Base-by-base conservation (phyloP, 1,139 yeast genomes). In the Pneumocystis jirovecii region DNA sequence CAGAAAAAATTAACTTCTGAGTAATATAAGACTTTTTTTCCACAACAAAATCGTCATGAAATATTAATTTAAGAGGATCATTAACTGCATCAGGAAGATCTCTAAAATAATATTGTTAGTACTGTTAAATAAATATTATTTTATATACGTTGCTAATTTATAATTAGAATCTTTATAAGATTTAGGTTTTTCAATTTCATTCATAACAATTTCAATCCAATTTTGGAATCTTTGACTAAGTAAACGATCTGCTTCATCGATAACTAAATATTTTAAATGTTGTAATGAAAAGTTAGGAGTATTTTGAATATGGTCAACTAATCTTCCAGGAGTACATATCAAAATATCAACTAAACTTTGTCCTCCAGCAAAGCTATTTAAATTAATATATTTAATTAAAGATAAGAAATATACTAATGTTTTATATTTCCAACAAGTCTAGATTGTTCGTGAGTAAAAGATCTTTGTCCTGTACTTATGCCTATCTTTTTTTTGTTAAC, bases 201-300 rank as follows among this genome's bases (percentile, higher is more conserved):
- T 70, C 66, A 86, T 81, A n/a, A 93, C 77, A 0, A 84, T 80
- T 64, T 82, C 81, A 69, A 91, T 84, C 99, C 99, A 93, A 73
- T 89, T 89, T 75, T 93, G 97, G 75, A 89, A 93, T 40, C 89
- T 84, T 74, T 93, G 97, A 73, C 89, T 89, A 69, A 93, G 80
- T 66, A 93, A 78, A 67, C 96, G 80, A 77, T 93, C 99, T 1
- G 97, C 98, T 76, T 93, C 99, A 76, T 93, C 99, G 60, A 93
- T 83, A 2, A 93, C 88, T 70, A 95, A 78, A 74, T 82, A 89
- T 69, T 83, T 80, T 67, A 93, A 78, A 67, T 81, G 78, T 31
- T 77, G 74, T 67, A 77, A 64, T 44, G 71, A 68, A 63, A 76
- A 69, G n/a, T 69, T 71, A 10, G 68, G 68, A 3, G 74, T 73